Evolutionary conservation across 2,329 filamentous ascomycete genomes (phyloP), one percentile per base, ranked within the genome.

Genomic region (Apiospora hydei): DNA sequence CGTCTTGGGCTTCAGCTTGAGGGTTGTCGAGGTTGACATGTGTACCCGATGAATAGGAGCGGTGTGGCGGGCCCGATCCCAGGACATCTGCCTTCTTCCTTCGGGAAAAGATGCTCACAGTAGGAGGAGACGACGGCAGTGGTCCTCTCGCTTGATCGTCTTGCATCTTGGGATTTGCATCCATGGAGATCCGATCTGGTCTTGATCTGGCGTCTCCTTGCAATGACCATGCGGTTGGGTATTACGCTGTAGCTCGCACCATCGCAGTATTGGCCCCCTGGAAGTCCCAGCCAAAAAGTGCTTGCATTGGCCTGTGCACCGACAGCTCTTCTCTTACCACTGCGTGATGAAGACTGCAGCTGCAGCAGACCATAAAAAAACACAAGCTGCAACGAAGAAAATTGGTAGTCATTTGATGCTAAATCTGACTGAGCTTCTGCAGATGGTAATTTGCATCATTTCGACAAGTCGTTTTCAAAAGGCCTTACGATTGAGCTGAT

Each of bases 1-100:
- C 51, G 51, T 53, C 51, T 53, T 30, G 51, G 51, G 24, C 51
- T 6, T 24, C 51, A 26, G 51, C 51, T 10, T 5, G n/a, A 30
- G 24, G 3, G 14, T 61, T 18, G 53, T 8, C 30, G 26, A 21
- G 2, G 21, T 61, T 41, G 57, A 14, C 57, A 64, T 64, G 57
- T 64, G 57, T 64, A 21, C 57, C 57, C 41, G 57, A 64, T 41
- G 57, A 41, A 64, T 64, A 41, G 57, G 57, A 41, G 34, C 57
- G 57, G 57, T 64, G 57, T n/a, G 57, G 16, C 14, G 57, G 18
- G 34, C 57, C 57, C 30, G 57, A 41, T 41, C 57, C 21, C 7
- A 64, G 57, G 34, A 64, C 21, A n/a, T 41, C 57, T 64, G 34
- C 21, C 13, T 64, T 64, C 11, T 64, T 64, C 7, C 16, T 41